Evolutionary conservation across 2,329 filamentous ascomycete species (phyloP).

Genomic region (Fusarium chuoi): DNA sequence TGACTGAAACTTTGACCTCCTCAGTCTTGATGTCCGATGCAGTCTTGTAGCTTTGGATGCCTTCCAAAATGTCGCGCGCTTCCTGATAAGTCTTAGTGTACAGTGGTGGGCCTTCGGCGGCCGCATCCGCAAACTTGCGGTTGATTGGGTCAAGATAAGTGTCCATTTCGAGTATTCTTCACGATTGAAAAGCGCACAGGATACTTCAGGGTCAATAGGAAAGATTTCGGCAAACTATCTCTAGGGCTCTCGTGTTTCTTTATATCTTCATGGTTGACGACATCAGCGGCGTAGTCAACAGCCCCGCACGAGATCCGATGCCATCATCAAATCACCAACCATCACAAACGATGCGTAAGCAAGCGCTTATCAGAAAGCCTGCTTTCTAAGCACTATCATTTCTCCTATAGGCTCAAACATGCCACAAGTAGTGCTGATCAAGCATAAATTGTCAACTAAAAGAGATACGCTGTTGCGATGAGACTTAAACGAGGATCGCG

Average conservation of each 20-base stretch:
- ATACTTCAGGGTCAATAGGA: fast-evolving
- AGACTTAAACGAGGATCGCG: neutral
- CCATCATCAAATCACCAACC: neutral
- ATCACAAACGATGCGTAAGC: constrained; percentile 12
- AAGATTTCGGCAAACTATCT: fast-evolving
- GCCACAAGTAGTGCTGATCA: neutral
- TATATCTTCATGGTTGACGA: neutral
- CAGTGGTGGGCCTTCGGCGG: neutral
- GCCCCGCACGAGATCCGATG: neutral
- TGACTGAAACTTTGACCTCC: constrained; percentile 1
- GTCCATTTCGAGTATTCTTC: neutral
- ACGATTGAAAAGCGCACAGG: fast-evolving
- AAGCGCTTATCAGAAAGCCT: neutral
- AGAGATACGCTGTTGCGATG: neutral
- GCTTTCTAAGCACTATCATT: neutral
- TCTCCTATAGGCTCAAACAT: neutral
- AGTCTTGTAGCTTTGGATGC: constrained; percentile 16
- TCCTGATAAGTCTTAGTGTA: constrained; percentile 27
- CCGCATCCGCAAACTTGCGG: constrained; percentile 14
- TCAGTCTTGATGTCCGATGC: neutral
- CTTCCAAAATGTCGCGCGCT: constrained; percentile 20
- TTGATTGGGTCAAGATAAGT: constrained; percentile 22
- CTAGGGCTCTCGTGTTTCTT: neutral
- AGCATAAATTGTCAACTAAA: neutral
- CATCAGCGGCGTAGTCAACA: neutral